These are phyloP conservation scores for Mycena floridula DNA, from an alignment of 768 basidiomycete genomes.

Conservation along the genomic window DNA sequence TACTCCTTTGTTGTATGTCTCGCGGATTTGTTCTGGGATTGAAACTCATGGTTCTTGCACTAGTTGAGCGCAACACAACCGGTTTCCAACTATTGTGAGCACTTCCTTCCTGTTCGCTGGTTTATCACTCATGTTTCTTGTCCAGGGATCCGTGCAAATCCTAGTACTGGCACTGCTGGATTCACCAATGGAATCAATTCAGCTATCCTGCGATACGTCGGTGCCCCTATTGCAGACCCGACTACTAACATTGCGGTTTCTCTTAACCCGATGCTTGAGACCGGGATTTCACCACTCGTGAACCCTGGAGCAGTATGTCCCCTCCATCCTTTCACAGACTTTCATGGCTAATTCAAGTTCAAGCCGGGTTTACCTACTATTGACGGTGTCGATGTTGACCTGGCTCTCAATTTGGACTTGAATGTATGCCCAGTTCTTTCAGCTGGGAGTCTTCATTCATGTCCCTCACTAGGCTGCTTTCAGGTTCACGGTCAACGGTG, in stretches of 20 bases:
- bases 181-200: slow-evolving; percentile 35
- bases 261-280: not conserved
- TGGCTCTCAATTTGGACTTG: no score
- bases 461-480: not conserved
- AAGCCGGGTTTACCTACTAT: no score
- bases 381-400: no score
- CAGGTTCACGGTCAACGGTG: slow-evolving; percentile 10
- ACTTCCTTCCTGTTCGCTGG: not conserved
- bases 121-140: not conserved
- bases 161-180: slow-evolving; percentile 17
- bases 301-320: no score
- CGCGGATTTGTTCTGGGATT: slow-evolving; percentile 21
- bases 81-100: slow-evolving; percentile 46
- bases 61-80: slow-evolving; percentile 35
- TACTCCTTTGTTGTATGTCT: slow-evolving; percentile 26
- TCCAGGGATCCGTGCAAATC: slow-evolving; percentile 29
- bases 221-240: slow-evolving; percentile 41
- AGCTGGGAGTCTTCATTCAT: no score
- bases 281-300: not conserved
- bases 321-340: no score
- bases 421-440: no score
- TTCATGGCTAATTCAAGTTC: no score
- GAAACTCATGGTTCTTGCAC: slow-evolving; percentile 5
- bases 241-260: slow-evolving; percentile 13
- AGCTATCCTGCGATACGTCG: slow-evolving; percentile 46